Evolutionary conservation across 306 rosid species (phyloP), one percentile per base, ranked within the genome.

Genomic region (Luffa aegyptiaca): DNA sequence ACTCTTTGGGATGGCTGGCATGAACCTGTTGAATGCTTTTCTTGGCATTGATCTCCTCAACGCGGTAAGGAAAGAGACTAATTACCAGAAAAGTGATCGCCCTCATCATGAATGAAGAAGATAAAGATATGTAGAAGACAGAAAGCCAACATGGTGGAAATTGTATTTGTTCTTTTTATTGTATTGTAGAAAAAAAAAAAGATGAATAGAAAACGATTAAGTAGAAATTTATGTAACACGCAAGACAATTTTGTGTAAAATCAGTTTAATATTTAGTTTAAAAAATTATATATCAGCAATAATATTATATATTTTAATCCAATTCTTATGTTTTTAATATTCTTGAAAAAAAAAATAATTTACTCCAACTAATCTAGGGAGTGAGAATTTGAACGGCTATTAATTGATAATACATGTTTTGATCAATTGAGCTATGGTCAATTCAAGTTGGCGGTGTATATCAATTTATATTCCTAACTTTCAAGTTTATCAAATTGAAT

Each of bases 21-120:
- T 95, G 97, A 95, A 93, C 87, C 12, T 89, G 79, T 90, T 95
- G 26, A 95, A 95, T 84, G 41, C 82, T 83, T 89, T 87, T 79
- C 97, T 95, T 31, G 99, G 97, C 73, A 75, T 90, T n/a, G 99
- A 93, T 82, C 99, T 91, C 80, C 79, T 89, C 79, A 85, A 83
- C 76, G 97, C 97, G 57, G 93, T 86, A 81, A 92, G 57, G 83
- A 88, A 88, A 83, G 98, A 92, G 81, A 84, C 57, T 48, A 89
- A 82, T 68, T 44, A 84, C 33, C 86, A 55, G 76, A 70, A 76
- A 52, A 49, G 52, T 31, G 66, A 51, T 68, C 74, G 35, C 42
- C 81, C 16, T n/a, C 89, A 81, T 81, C 77, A 20, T 69, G 90
- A 92, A 80, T 89, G 89, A 92, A 56, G 8, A 44, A 21, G 76